Base-by-base conservation (phyloP, 306 rosid species). In the Bauhinia variegata region DNA sequence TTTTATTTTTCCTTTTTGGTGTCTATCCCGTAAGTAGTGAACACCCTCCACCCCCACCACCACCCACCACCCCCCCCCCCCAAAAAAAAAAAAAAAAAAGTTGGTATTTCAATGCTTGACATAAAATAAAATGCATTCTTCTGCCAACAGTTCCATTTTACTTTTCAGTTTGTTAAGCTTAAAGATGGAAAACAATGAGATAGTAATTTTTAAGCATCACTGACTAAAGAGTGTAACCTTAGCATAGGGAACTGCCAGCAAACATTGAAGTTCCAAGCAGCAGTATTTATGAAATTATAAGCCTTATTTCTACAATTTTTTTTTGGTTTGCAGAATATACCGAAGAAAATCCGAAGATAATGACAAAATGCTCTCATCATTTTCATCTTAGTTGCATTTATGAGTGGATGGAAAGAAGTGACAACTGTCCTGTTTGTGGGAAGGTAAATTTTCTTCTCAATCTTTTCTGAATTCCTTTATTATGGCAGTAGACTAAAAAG, bases 371-470 rank as follows among this genome's bases (percentile, higher is more conserved):
- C 81, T 76, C 81, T 60, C 98, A 93, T 78, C 98, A 93, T 83
- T 93, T 87, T 80, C 98, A 93, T 86, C 98, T 93, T 51, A 96
- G 96, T 73, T 93, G 98, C 87, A 93, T 93, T 72, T 93, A 89
- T 70, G 98, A 93, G 68, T 93, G 98, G 98, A 93, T 89, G 98
- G 98, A 93, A 82, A 87, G 98, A 88, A 93, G 98, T 80, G 97
- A 89, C 60, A 93, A 83, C 74, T 93, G 98, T 82, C 98, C 98
- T 58, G 98, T 93, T 70, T 93, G 98, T 81, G 97, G 97, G 84
- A 89, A 88, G 98, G 98, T 93, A 87, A 69, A 41, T 8, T 59
- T 77, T 59, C 57, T 44, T 75, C 30, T 33, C 36, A 5, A 9
- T 68, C 16, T 52, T 71, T 60, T 61, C 8, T 47, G 50, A 54